Conservation (phyloP, 2,329 filamentous ascomycete species). For the Alternaria sp. region DNA sequence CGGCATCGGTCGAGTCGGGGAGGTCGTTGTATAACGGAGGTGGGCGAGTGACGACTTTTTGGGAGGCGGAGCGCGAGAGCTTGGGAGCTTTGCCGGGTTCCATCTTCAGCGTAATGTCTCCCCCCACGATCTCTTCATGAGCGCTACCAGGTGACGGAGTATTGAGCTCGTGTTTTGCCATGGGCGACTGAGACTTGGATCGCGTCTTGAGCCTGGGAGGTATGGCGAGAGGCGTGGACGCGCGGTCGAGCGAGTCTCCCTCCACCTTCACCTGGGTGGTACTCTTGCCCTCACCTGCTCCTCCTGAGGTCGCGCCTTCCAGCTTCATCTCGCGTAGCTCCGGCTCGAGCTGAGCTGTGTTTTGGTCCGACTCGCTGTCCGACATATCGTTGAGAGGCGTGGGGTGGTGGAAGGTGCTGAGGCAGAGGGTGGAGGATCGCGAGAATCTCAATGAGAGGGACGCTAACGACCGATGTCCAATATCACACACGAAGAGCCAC, state of each 20-base stretch:
- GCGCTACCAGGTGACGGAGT: conserved; percentile 50
- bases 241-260: conserved; percentile 25
- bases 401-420: conserved; percentile 20
- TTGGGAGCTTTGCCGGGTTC: conserved; percentile 71
- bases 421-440: conserved; percentile 7
- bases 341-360: conserved; percentile 49
- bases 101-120: conserved; percentile 67
- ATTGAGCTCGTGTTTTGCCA: conserved; percentile 35
- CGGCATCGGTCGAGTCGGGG: conserved; percentile 78
- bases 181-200: conserved; percentile 43
- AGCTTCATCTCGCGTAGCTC: conserved; percentile 56
- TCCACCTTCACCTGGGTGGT: conserved; percentile 37
- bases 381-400: conserved; percentile 45
- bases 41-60: conserved; percentile 69
- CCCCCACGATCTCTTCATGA: conserved; percentile 63
- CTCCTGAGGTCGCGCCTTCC: conserved; percentile 40
- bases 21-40: conserved; percentile 74
- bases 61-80: conserved; percentile 73
- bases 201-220: conserved; percentile 36
- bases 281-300: conserved; percentile 24
- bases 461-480: conserved; percentile 24
- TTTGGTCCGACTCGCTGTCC: conserved; percentile 43
- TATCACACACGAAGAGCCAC: conserved; percentile 31
- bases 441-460: conserved; percentile 17
- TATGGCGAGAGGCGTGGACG: conserved; percentile 37